Percentiles rank a stretch among this genome's conserved stretches.
These are phyloP conservation scores for Rubia yunnanensis DNA, from an alignment of 257 asterid genomes.

Conservation along the genomic window DNA sequence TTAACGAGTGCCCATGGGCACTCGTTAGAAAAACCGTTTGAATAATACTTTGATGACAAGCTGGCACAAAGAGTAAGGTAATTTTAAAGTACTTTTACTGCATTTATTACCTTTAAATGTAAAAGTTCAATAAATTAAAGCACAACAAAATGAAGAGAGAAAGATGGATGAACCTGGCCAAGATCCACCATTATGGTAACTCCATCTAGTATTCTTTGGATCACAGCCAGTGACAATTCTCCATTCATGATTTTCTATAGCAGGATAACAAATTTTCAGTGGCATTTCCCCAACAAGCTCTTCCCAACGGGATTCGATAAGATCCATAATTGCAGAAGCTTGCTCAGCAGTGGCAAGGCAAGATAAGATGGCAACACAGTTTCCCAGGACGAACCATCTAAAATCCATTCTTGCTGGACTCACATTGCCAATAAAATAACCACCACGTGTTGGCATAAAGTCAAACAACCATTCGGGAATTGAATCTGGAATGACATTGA, in stretches of 20 bases:
- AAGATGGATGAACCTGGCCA: constrained; percentile 61
- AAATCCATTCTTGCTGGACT: constrained; percentile 82
- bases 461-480: constrained; percentile 76
- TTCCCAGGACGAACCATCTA: constrained; percentile 70
- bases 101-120: background rate
- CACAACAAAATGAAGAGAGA: constrained; percentile 3
- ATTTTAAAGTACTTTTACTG: background rate
- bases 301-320: constrained; percentile 70
- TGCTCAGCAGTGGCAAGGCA: constrained; percentile 68
- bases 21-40: no score
- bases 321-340: constrained; percentile 75
- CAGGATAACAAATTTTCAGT: constrained; percentile 55
- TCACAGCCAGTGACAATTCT: constrained; percentile 59
- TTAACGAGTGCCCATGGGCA: no score
- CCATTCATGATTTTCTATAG: constrained; percentile 67
- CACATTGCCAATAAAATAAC: constrained; percentile 66
- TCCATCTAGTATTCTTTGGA: constrained; percentile 77
- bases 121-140: background rate
- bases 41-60: background rate
- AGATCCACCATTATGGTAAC: constrained; percentile 82
- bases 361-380: constrained; percentile 57
- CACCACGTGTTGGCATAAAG: constrained; percentile 66
- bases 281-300: constrained; percentile 79
- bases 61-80: background rate
- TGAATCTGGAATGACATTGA: constrained; percentile 69